Evolutionary conservation across 208 protist species (phyloP).

Genomic region (Leishmania aethiopica): DNA sequence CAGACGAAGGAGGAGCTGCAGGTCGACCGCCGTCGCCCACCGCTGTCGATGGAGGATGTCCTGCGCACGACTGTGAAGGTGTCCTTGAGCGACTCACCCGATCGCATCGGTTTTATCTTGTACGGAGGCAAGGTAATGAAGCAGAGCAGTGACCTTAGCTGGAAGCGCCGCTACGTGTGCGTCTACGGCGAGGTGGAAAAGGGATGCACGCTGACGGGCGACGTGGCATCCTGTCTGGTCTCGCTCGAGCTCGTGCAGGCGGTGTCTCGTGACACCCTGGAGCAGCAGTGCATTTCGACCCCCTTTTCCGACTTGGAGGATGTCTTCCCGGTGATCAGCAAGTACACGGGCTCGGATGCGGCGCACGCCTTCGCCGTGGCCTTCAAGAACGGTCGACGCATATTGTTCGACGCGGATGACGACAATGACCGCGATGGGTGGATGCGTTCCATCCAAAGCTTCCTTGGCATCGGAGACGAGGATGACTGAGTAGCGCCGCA

Average conservation of each 20-base stretch:
- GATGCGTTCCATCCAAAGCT: constrained; percentile 79
- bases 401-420: constrained; percentile 62
- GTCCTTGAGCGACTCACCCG: constrained; percentile 45
- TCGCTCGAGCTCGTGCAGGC: constrained; percentile 63
- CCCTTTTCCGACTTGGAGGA: constrained; percentile 73
- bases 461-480: constrained; percentile 70
- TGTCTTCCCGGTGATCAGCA: constrained; percentile 73
- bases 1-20: constrained; percentile 58
- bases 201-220: constrained; percentile 32
- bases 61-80: constrained; percentile 37
- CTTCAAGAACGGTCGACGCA: constrained; percentile 69
- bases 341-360: constrained; percentile 72
- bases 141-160: constrained; percentile 73
- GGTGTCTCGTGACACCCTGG: constrained; percentile 66
- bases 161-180: constrained; percentile 79
- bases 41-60: constrained; percentile 56
- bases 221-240: constrained; percentile 54
- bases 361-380: constrained; percentile 75
- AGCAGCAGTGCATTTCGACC: constrained; percentile 76
- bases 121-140: constrained; percentile 61
- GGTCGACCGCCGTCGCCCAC: constrained; percentile 38
- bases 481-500: constrained; percentile 25
- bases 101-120: constrained; percentile 50
- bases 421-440: constrained; percentile 60
- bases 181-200: constrained; percentile 62